Percentiles rank a stretch among this genome's conserved stretches.
phyloP scores from a whole-genome alignment of 768 basidiomycete genomes.

The Panaeolus cyanescens region DNA sequence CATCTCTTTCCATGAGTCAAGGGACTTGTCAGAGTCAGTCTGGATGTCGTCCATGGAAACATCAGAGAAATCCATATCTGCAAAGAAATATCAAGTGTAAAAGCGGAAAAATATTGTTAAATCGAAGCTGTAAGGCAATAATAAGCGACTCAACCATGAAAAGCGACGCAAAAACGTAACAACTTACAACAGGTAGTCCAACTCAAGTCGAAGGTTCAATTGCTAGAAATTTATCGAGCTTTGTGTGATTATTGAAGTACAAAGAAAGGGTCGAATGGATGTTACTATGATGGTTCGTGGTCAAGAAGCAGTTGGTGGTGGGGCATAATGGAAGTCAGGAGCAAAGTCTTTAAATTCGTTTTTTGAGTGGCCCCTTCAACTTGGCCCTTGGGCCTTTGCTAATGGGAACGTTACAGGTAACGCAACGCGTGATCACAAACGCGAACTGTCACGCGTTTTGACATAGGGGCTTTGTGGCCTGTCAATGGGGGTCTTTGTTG shows the following conservation, averaged over 20 bases:
- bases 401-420: neutral
- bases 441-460: neutral
- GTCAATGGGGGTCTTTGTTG: neutral
- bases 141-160: neutral
- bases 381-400: neutral
- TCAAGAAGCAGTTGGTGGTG: neutral
- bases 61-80: constrained; percentile 2
- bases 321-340: neutral
- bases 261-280: neutral
- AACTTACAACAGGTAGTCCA: neutral
- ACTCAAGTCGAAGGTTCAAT: no score
- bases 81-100: neutral
- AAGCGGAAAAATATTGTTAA: neutral
- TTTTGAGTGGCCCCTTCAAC: neutral
- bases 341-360: neutral
- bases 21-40: neutral
- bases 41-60: neutral
- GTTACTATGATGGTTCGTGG: neutral
- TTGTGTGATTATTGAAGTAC: no score
- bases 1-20: neutral
- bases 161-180: neutral
- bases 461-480: neutral
- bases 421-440: neutral
- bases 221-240: no score
- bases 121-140: no score